A percentile compares a stretch with the other conserved stretches of the same genome.
phyloP scores from a whole-genome alignment of 345 rosid genomes.

The Gossypium bickii region DNA sequence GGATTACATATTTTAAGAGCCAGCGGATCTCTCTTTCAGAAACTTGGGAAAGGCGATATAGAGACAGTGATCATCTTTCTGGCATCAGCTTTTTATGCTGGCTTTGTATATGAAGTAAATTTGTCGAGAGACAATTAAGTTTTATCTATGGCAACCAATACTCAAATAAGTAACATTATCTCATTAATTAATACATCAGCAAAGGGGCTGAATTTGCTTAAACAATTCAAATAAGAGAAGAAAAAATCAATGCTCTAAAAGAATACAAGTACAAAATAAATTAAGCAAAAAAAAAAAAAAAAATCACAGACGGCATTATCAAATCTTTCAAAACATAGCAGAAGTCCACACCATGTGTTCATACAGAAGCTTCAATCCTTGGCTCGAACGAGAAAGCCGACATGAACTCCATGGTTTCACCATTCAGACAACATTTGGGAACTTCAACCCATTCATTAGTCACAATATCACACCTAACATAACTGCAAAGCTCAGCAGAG shows the following conservation, averaged over 20 bases:
- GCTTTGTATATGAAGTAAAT: not conserved
- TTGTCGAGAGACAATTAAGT: not conserved
- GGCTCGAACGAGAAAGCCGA: conserved; percentile 87
- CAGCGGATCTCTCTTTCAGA: no score
- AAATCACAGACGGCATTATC: not conserved
- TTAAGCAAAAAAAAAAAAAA: not conserved
- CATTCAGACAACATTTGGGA: conserved; percentile 44
- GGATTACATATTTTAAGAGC: not conserved
- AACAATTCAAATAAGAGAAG: conserved; percentile 4
- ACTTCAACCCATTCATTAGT: conserved; percentile 59
- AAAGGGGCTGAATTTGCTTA: conserved; percentile 3
- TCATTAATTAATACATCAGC: not conserved
- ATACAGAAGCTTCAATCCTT: conserved; percentile 15
- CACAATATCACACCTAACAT: conserved; percentile 44
- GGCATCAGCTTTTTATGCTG: not conserved
- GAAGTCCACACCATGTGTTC: not conserved
- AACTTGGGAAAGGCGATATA: no score
- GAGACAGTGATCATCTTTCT: not conserved
- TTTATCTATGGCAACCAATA: not conserved
- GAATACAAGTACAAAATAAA: not conserved
- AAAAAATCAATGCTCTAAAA: not conserved
- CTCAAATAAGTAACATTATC: not conserved
- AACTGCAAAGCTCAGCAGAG: conserved; percentile 51
- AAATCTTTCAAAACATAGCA: not conserved
- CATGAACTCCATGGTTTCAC: conserved; percentile 62